Base-by-base conservation (phyloP, 148 eudicot genomes). In the Camellia japonica region DNA sequence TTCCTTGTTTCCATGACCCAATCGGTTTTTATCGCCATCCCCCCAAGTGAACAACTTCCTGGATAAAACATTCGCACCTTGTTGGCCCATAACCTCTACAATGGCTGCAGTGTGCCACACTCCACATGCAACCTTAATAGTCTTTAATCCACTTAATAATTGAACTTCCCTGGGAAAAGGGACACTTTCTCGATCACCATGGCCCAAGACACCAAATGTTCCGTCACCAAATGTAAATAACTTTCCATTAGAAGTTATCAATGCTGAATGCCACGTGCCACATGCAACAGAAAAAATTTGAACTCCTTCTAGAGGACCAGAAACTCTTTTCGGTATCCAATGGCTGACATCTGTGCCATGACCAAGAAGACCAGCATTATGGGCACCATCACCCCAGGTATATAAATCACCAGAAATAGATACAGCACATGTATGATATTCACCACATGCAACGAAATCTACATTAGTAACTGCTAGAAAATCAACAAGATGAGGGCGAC, bases 51-150 rank as follows among this genome's bases (percentile, higher is more conserved):
- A 94, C 23, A 94, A 75, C 74, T 94, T 94, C 74, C 93, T 85
- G 1, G 98, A 89, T 14, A 83, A 62, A 51, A 81, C 83, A 83
- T 79, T 82, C 10, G 75, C 64, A 46, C 83, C 85, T 3, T 80
- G 44, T 2, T 89, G 87, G 73, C 54, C 76, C 71, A 63, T 74
- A 42, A 92, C 87, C 79, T 92, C 97, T 30, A 94, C 91, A 75
- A 92, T 90, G 20, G 98, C 97, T 49, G 95, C 95, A 71, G 98
- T 92, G 78, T 94, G 98, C 98, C 98, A 94, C 74, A 89, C 88
- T 66, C 98, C 98, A 83, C 97, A 92, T 2, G 97, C 92, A 59
- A 92, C 95, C 76, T 90, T 89, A 5, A 91, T 62, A 20, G 97
- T 88, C 83, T 81, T 92, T 77, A 90, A 71, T 15, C 92, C 93